Base-by-base conservation (phyloP, 116 monocot species). In the Papilionanthe hybrid region DNA sequence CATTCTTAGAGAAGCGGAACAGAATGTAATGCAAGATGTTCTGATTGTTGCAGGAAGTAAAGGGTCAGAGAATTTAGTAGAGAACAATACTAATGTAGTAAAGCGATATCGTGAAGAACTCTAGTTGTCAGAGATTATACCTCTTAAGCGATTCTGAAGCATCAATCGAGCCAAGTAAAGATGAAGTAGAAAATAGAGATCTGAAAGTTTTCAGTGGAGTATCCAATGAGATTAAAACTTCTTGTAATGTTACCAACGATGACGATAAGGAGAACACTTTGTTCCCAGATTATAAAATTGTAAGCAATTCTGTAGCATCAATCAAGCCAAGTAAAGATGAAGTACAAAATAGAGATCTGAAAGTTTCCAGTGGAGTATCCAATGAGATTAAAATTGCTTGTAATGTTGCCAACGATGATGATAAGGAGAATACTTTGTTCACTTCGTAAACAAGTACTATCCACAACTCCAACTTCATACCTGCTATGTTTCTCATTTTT, bases 321-420 rank as follows among this genome's bases (percentile, higher is more conserved):
- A 22, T 73, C 73, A 73, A 44, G n/a, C 73, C 73, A 22, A 3
- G 23, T n/a, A 73, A 73, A 42, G 5, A n/a, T 44, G 43, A 20
- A 73, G 20, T 9, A 18, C 19, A 20, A 13, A 9, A 44, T 44
- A 20, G n/a, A 5, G 43, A 73, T 73, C 43, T 20, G 7, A 42
- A 44, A 7, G 42, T n/a, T 73, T 73, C 53, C 9, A 56, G 7
- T 37, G 80, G 48, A 10, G 74, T 22, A 5, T 1, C 4, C 60
- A 76, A 6, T 43, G 53, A 23, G 66, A 79, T 45, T 53, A 60
- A 42, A 19, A 32, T 43, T 78, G 49, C 13, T 9, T 67, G 78
- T 20, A 55, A 27, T 23, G 85, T 88, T 71, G 88, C 90, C 19
- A 76, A 95, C 42, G 92, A 93, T 79, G 96, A 96, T 69, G 93